Conservation (phyloP, 306 rosid genomes). For the Trichosanthes truncata region DNA sequence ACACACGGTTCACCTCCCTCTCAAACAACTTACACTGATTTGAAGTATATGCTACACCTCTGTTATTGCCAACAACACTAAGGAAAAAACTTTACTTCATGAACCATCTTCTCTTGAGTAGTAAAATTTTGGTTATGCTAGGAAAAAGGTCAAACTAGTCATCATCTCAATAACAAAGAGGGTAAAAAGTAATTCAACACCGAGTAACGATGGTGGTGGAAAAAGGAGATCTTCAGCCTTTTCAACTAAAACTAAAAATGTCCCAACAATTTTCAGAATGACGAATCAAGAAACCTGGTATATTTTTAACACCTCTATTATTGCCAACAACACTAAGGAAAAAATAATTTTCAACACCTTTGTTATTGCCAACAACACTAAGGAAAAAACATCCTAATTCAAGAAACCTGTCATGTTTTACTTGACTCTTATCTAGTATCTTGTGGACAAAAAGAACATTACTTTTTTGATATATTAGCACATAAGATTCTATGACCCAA, state of each 20-base stretch:
- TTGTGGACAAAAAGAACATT: neutral
- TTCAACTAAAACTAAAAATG: neutral
- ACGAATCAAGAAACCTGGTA: no score
- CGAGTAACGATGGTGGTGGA: no score
- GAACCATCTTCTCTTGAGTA: neutral
- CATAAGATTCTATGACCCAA: neutral
- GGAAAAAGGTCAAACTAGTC: neutral
- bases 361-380: no score
- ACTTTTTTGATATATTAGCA: conserved; percentile 4
- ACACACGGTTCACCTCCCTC: no score
- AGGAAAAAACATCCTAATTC: neutral
- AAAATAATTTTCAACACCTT: no score
- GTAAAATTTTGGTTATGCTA: neutral
- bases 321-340: no score
- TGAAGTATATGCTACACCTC: no score
- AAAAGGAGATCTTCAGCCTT: neutral
- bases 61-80: neutral
- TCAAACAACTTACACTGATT: no score
- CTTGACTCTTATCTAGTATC: neutral
- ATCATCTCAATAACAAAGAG: neutral
- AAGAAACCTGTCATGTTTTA: neutral
- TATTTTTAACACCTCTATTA: no score
- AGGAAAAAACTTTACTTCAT: neutral
- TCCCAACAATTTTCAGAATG: neutral
- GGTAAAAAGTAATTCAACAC: neutral